phyloP scores from a whole-genome alignment of 75 land plant species.

The Ceratopteris richardii region DNA sequence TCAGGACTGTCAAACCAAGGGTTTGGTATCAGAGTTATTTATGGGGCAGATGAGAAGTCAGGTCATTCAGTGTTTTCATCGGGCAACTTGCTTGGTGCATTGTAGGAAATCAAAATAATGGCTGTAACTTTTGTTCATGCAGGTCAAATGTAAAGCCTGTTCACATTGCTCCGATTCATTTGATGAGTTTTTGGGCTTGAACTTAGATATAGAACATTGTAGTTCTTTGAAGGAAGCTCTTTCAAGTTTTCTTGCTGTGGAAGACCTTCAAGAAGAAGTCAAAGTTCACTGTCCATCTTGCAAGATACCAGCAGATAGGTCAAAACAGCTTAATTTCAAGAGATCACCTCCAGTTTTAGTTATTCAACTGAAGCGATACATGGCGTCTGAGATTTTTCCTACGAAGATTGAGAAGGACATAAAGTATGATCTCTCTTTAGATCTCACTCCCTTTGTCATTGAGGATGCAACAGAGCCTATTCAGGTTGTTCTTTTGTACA shows the following conservation, averaged over 20 bases:
- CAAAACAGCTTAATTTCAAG: conserved; percentile 52
- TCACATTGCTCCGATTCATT: conserved; percentile 44
- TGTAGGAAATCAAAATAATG: not conserved
- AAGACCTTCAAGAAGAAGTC: conserved; percentile 47
- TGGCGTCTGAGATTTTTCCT: conserved; percentile 32
- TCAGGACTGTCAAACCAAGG: conserved; percentile 10
- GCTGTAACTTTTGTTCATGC: conserved; percentile 5
- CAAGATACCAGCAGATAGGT: conserved; percentile 42
- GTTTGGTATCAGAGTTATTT: conserved; percentile 18
- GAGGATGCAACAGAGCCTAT: conserved; percentile 1
- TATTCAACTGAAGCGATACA: conserved; percentile 77
- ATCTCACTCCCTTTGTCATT: conserved; percentile 49
- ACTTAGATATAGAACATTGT: conserved; percentile 59
- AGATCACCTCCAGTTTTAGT: conserved; percentile 42
- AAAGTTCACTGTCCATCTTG: conserved; percentile 54
- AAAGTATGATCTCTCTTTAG: conserved; percentile 46
- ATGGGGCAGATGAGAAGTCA: conserved; percentile 28
- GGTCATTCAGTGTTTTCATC: conserved; percentile 5
- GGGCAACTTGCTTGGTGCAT: too few species aligned
- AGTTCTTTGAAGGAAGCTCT: conserved; percentile 76
- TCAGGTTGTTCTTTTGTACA: too few species aligned
- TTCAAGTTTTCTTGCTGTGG: conserved; percentile 46
- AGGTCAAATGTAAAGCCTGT: conserved; percentile 62
- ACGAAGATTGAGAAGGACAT: conserved; percentile 59
- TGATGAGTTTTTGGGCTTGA: conserved; percentile 59